These are phyloP conservation scores for Paecilomyces variotii DNA, from an alignment of 2,329 filamentous ascomycete genomes.

Conservation along the genomic window DNA sequence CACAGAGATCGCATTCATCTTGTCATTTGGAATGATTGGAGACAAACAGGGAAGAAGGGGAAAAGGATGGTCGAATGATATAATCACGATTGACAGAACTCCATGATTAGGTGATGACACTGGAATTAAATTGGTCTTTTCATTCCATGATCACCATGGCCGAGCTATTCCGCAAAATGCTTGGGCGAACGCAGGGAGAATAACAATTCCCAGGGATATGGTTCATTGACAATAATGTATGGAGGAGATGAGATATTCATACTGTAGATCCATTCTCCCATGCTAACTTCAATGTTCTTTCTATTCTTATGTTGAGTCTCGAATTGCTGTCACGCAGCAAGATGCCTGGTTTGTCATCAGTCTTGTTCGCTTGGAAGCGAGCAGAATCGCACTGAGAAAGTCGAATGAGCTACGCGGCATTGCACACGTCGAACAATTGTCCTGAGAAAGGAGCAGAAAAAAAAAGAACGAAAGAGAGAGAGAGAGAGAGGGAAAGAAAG, in stretches of 20 bases:
- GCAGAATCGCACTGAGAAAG: neutral
- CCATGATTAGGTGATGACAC: neutral
- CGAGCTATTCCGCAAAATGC: neutral
- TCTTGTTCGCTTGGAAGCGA: neutral
- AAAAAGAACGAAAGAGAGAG: constrained; percentile 6
- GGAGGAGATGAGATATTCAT: neutral
- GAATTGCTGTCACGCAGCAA: neutral
- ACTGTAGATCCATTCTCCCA: neutral
- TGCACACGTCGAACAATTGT: neutral
- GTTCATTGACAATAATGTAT: neutral
- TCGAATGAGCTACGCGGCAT: neutral
- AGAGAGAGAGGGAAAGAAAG: constrained; percentile 13
- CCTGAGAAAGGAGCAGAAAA: constrained; percentile 3
- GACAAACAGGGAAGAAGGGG: constrained; percentile 9
- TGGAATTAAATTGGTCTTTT: neutral
- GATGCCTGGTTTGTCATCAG: neutral
- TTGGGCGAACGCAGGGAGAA: neutral
- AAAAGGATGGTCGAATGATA: neutral
- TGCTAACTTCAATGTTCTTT: neutral
- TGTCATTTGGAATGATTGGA: constrained; percentile 6
- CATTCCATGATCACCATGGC: neutral
- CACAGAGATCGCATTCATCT: constrained; percentile 6
- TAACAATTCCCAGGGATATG: neutral
- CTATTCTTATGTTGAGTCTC: neutral
- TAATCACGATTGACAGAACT: neutral